These are phyloP conservation scores for Botrytis cinerea DNA, from an alignment of 2,329 filamentous ascomycete genomes.

Conservation along the genomic window DNA sequence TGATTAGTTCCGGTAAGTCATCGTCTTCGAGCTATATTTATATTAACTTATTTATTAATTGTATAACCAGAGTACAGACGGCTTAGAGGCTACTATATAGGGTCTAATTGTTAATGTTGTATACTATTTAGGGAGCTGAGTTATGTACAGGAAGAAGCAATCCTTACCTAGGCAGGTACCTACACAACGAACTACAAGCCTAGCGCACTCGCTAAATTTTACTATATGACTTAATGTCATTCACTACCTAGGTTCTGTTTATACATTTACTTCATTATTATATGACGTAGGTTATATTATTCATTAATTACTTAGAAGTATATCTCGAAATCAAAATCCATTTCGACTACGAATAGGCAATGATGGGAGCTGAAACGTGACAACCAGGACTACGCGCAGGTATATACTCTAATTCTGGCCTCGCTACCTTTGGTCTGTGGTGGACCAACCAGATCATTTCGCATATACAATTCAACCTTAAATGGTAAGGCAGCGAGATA, in stretches of 20 bases:
- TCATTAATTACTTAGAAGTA: not conserved
- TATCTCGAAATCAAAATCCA: not conserved
- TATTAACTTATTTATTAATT: not conserved
- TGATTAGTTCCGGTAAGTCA: not conserved
- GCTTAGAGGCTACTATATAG: not conserved
- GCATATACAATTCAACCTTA: too few relatives aligned
- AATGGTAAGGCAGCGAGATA: too few relatives aligned
- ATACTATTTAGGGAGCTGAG: not conserved
- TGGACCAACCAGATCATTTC: too few relatives aligned
- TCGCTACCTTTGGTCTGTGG: not conserved
- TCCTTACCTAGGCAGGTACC: not conserved
- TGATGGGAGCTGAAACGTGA: not conserved
- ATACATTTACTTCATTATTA: not conserved
- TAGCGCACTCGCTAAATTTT: not conserved
- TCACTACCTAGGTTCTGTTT: not conserved
- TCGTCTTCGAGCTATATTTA: not conserved
- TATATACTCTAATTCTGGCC: not conserved
- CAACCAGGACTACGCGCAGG: not conserved
- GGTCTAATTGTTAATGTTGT: not conserved
- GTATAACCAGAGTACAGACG: not conserved
- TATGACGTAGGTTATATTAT: rapidly evolving
- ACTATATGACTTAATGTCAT: not conserved
- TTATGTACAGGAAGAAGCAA: not conserved
- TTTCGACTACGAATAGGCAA: not conserved
- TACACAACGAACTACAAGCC: not conserved